Evolutionary conservation across 2,329 filamentous ascomycete species (phyloP).

Genomic region (Diaporthe capsici): DNA sequence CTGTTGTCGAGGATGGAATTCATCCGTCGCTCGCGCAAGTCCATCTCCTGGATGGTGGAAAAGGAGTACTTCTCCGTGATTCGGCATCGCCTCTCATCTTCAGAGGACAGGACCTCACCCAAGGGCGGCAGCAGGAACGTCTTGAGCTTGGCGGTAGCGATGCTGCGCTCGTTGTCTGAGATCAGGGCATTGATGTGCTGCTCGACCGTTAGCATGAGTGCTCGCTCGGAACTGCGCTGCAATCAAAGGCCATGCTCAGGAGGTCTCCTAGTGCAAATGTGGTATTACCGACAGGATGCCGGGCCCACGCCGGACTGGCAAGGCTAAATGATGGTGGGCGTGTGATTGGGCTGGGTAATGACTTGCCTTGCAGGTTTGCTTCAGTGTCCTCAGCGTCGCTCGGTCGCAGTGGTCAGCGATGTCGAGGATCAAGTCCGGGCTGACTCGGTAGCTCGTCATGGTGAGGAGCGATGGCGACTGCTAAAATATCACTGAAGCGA

Average conservation of each 20-base stretch:
- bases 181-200: slow-evolving; percentile 26
- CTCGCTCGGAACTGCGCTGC: background rate
- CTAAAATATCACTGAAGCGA: slow-evolving; percentile 20
- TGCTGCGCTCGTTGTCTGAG: slow-evolving; percentile 27
- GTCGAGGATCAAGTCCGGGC: slow-evolving; percentile 31
- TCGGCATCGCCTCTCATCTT: slow-evolving; percentile 20
- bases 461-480: background rate
- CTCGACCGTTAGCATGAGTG: background rate
- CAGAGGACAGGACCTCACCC: slow-evolving; percentile 35
- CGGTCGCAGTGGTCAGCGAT: slow-evolving; percentile 40
- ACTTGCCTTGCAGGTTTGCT: slow-evolving; percentile 36
- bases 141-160: slow-evolving; percentile 33
- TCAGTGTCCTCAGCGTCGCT: slow-evolving; percentile 29
- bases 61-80: slow-evolving; percentile 32
- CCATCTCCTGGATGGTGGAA: slow-evolving; percentile 34
- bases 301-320: background rate
- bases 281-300: background rate
- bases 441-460: slow-evolving; percentile 28
- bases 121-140: slow-evolving; percentile 8
- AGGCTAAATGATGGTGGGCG: background rate
- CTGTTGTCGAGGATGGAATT: slow-evolving; percentile 35
- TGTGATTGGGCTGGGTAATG: background rate
- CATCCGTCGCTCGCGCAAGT: slow-evolving; percentile 36
- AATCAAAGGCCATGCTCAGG: background rate
- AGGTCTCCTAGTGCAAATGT: background rate